phyloP scores from a whole-genome alignment of 352 stramenopile species.

The Globisporangium paddicum region DNA sequence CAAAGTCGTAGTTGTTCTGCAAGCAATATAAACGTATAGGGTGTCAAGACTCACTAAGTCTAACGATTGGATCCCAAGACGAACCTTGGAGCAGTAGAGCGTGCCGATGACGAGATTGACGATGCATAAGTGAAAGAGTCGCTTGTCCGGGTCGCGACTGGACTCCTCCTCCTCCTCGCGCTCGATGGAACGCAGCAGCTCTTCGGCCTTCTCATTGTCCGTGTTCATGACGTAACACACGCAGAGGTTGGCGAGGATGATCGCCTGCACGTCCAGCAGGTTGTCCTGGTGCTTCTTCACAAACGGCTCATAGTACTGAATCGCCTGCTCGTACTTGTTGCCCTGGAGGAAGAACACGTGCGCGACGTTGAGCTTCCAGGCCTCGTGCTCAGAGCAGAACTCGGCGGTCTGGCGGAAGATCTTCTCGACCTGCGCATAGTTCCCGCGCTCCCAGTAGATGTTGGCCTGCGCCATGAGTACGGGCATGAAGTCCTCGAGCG shows the following conservation, averaged over 20 bases:
- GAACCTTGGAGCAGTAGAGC: slow-evolving; percentile 94
- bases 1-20: slow-evolving; percentile 95
- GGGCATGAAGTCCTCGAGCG: slow-evolving; percentile 94
- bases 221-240: slow-evolving; percentile 98
- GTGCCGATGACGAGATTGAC: slow-evolving; percentile 98
- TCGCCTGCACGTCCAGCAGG: slow-evolving; percentile 93
- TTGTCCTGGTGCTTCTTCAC: slow-evolving; percentile 91
- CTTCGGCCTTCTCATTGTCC: slow-evolving; percentile 95
- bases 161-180: slow-evolving; percentile 92
- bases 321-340: slow-evolving; percentile 85
- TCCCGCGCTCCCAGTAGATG: slow-evolving; percentile 96
- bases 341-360: slow-evolving; percentile 96
- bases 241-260: slow-evolving; percentile 97
- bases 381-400: slow-evolving; percentile 94
- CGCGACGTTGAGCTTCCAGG: slow-evolving; percentile 96
- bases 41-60: not conserved
- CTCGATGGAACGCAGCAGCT: slow-evolving; percentile 94
- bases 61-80: slow-evolving; percentile 8
- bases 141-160: slow-evolving; percentile 85
- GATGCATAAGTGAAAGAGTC: slow-evolving; percentile 95
- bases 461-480: slow-evolving; percentile 95
- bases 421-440: slow-evolving; percentile 96
- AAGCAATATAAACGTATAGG: not conserved
- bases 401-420: slow-evolving; percentile 94
- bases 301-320: slow-evolving; percentile 95